These are phyloP conservation scores for Kandelia obovata DNA, from an alignment of 345 rosid species.

Conservation along the genomic window DNA sequence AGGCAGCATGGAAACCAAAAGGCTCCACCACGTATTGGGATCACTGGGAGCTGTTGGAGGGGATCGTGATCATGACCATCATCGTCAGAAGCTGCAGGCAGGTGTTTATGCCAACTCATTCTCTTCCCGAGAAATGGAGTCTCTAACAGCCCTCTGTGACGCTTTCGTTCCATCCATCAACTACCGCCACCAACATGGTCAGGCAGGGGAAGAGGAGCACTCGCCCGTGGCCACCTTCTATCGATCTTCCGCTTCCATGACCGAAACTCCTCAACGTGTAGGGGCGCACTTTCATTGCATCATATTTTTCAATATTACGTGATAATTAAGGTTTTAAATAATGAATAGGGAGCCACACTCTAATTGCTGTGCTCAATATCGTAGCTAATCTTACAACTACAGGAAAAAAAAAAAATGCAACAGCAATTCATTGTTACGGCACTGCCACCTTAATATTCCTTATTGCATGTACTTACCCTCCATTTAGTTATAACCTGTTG, in stretches of 20 bases:
- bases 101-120: constrained; percentile 40
- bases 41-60: too few species aligned
- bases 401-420: too few species aligned
- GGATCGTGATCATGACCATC: neutral
- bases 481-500: too few species aligned
- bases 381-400: too few species aligned
- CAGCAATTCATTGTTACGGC: too few species aligned
- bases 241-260: constrained; percentile 61
- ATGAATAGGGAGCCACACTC: too few species aligned
- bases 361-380: too few species aligned
- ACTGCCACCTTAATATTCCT: too few species aligned
- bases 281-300: constrained; percentile 10
- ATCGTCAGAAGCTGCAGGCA: neutral
- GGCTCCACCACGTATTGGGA: neutral
- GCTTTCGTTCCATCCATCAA: constrained; percentile 56
- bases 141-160: constrained; percentile 65
- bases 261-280: constrained; percentile 70
- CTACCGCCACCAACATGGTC: neutral
- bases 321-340: too few species aligned
- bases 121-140: constrained; percentile 55
- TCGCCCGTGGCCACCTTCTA: constrained; percentile 30
- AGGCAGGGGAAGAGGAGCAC: neutral
- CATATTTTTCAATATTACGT: neutral
- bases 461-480: too few species aligned
- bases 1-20: neutral